Base-by-base conservation (phyloP, 768 basidiomycete genomes). In the Pisolithus orientalis region DNA sequence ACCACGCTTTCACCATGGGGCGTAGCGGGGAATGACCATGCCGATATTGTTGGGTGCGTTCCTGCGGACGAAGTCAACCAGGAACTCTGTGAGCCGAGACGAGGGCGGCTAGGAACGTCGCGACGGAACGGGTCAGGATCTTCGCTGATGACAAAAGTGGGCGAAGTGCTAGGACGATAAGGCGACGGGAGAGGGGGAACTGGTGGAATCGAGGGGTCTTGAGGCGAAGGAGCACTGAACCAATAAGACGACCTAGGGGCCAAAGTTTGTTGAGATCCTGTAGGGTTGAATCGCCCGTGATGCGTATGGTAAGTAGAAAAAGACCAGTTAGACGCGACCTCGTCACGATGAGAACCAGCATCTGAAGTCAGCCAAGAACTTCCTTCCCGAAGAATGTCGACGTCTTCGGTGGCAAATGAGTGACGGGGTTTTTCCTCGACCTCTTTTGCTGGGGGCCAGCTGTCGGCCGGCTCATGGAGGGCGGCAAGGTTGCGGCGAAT, bases 361-460 rank as follows among this genome's bases (percentile, higher is more conserved):
- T 78, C 75, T 45, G 87, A 88, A 0, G 87, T 86, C 54, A 90
- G 80, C 86, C 87, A 89, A n/a, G 87, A 87, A 46, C 80, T 80
- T 47, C 86, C 85, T 57, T 89, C 87, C 21, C 82, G 80, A 48
- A 89, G 74, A 17, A 73, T 84, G 54, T 88, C 83, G 46, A 89
- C 73, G 49, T 90, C 87, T 58, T 87, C 85, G 0, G 83, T 83
- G 16, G 76, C 75, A 59, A 87, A 85, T 0, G 84, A 84, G 0
- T 80, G 80, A 28, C 83, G 70, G 16, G 78, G 75, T 56, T 79
- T 77, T 59, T 80, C 76, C 53, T 79, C 79, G 29, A 74, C 62
- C 53, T 76, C 65, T 55, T 72, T 70, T 17, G 75, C 71, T 2
- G 83, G 80, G 11, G 85, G 84, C 85, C 85, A 87, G 6, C 73